Conservation (phyloP, 1,284 basidiomycete species). For the Papiliotrema terrestris region DNA sequence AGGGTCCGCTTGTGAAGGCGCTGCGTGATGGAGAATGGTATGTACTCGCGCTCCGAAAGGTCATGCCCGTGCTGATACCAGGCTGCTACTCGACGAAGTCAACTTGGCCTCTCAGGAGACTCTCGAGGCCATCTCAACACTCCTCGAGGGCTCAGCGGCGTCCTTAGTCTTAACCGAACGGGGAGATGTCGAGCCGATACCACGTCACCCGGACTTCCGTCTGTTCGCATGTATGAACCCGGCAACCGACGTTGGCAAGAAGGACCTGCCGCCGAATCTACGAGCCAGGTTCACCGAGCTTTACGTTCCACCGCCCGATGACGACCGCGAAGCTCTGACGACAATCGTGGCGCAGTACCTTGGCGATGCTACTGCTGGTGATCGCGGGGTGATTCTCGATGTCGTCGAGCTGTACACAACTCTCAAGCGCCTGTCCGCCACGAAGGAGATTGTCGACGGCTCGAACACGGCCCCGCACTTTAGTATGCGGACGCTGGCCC, state of each 20-base stretch:
- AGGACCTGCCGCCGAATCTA: constrained; percentile 86
- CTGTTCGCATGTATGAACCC: constrained; percentile 99
- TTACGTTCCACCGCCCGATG: constrained; percentile 88
- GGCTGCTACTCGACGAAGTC: constrained; percentile 94
- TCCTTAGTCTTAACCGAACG: constrained; percentile 93
- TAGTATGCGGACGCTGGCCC: constrained; percentile 92
- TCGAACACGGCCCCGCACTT: constrained; percentile 94
- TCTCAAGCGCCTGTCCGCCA: constrained; percentile 74
- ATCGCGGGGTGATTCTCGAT: constrained; percentile 84
- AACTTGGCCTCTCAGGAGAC: constrained; percentile 94
- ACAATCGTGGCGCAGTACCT: constrained; percentile 89
- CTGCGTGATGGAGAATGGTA: constrained; percentile 87
- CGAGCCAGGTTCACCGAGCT: constrained; percentile 93
- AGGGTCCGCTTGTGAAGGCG: constrained; percentile 93
- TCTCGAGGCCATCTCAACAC: constrained; percentile 82
- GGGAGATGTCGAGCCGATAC: constrained; percentile 84
- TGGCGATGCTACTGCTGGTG: constrained; percentile 74
- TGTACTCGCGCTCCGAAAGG: constrained; percentile 9
- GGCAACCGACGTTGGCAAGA: constrained; percentile 97
- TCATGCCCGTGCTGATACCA: too few species aligned
- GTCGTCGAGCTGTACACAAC: constrained; percentile 86
- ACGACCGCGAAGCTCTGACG: constrained; percentile 84
- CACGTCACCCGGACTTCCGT: constrained; percentile 90
- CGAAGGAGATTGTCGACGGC: constrained; percentile 87
- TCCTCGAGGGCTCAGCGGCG: constrained; percentile 78